Base-by-base conservation (phyloP, 2,329 filamentous ascomycete genomes). In the Xylaria sp. region DNA sequence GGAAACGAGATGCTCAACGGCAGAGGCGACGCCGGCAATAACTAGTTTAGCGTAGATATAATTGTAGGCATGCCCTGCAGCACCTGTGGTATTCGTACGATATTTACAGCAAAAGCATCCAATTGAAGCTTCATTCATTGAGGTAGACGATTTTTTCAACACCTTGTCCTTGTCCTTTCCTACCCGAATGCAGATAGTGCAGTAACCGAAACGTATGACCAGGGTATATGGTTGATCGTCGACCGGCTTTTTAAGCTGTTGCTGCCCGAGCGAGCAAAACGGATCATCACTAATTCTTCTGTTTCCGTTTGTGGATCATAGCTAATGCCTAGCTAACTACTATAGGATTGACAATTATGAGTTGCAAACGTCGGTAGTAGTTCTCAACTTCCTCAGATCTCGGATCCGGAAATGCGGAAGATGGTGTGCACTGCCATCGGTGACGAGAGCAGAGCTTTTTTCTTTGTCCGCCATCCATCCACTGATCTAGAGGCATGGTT, bases 181-280 rank as follows among this genome's bases (percentile, higher is more conserved):
- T 62, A 68, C 65, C 69, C 58, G 65, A 71, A 71, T 37, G n/a
- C 48, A 58, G 37, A 58, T 58, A 44, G 68, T 71, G 70, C 65
- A 68, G 53, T 67, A 66, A 67, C 63, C 68, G 63, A 69, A 72
- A 69, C 69, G 69, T 67, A 66, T 70, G 71, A 75, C 69, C 61
- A 69, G 71, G 71, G 67, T 68, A 48, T 64, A 60, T 70, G 69
- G 69, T 69, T 70, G 75, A 77, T 78, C 76, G 74, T 75, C 71
- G 69, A 71, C 74, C 75, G 73, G 75, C 74, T 75, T 76, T 75
- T 80, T 78, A 78, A 73, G 75, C 72, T 80, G 79, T 81, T 81
- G 78, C 72, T 81, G 78, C 78, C 81, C 80, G 79, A 81, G 76
- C 80, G 79, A 81, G 76, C 74, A 73, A 77, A 78, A 77, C 75